Conservation (phyloP, 306 rosid genomes). For the Quercus agrifolia region DNA sequence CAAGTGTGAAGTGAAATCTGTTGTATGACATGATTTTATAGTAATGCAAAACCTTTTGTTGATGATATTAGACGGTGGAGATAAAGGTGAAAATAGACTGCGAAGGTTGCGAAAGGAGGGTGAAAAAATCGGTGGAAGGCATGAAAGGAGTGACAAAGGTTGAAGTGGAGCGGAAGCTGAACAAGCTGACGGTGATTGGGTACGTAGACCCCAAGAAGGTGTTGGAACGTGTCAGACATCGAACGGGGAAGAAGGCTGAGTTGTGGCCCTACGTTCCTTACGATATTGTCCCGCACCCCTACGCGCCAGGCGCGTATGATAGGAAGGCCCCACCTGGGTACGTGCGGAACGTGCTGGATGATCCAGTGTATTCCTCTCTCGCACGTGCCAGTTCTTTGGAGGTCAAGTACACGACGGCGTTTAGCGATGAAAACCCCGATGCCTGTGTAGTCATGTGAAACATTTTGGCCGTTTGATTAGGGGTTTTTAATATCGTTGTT, state of each 20-base stretch:
- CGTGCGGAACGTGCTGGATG: constrained; percentile 34
- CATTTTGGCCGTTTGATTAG: too few species aligned
- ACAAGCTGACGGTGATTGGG: constrained; percentile 46
- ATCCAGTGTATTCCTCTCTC: constrained; percentile 30
- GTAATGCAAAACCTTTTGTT: too few species aligned
- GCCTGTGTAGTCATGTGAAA: constrained; percentile 39
- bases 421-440: constrained; percentile 54
- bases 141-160: constrained; percentile 49
- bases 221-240: constrained; percentile 35
- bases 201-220: constrained; percentile 39
- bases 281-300: constrained; percentile 49
- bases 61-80: constrained; percentile 36
- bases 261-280: constrained; percentile 47
- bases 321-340: constrained; percentile 59
- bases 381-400: constrained; percentile 43
- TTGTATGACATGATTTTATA: too few species aligned
- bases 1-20: too few species aligned
- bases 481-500: too few species aligned
- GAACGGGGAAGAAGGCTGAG: constrained; percentile 52
- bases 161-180: constrained; percentile 39
- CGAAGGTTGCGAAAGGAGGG: constrained; percentile 41
- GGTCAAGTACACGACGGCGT: constrained; percentile 42
- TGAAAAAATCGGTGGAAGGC: constrained; percentile 41
- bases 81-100: constrained; percentile 56
- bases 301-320: constrained; percentile 43